Evolutionary conservation across 345 rosid genomes (phyloP), one percentile per base, ranked within the genome.

Genomic region (Triadica sebifera): DNA sequence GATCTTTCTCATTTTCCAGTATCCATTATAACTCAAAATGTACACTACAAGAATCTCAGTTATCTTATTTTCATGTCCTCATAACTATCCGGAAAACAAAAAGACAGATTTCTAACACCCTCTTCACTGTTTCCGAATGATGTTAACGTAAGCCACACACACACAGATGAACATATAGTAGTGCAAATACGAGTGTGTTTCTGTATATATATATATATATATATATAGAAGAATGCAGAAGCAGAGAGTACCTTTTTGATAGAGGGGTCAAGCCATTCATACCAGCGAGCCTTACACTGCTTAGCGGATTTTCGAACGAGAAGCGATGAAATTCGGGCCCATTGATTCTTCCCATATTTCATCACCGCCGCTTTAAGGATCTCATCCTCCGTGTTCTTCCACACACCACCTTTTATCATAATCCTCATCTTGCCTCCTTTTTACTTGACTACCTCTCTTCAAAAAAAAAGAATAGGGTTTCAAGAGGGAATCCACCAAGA

Each of bases 381-480:
- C 88, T 96, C 99, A 90, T 93, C 99, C 85, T 96, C 99, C 71
- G 99, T 96, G 97, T 96, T 96, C 90, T 96, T 96, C 99, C 99
- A 96, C 60, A 96, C 99, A 13, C 99, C 99, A 58, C 99, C 99
- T 80, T 95, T 93, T 67, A 95, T 95, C 99, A 93, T 95, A 73
- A 95, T 95, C 99, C 99, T 93, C 99, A 95, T 93, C 86, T 90
- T 91, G 62, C 71, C 61, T 25, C 25, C 39, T 56, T 60, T 49
- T 65, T 67, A 12, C 17, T 69, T 16, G 6, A 39, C 43, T 12
- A 24, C 69, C 65, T 16, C 71, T 55, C 43, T 65, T 34, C 1
- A 29, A 29, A 29, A 29, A 29, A n/a, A 49, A 39, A 57, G 17
- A 43, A 12, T 16, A 43, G 74, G 43, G 55, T 29, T 71, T 58